These are phyloP conservation scores for Candida khao-thaluensis DNA, from an alignment of 805 yeast genomes.

Conservation along the genomic window DNA sequence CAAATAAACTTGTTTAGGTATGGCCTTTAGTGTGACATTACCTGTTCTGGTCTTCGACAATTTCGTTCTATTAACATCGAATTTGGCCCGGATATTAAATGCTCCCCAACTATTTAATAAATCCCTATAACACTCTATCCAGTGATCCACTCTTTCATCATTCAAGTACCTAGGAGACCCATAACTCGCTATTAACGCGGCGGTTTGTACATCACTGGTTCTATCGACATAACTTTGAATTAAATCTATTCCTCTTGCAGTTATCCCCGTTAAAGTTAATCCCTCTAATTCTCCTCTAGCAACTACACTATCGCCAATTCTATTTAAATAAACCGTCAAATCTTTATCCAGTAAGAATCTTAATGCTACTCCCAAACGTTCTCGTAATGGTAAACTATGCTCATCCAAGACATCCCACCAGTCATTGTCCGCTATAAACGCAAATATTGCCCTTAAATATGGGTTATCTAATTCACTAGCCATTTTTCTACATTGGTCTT, in stretches of 20 bases:
- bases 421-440: slow-evolving; percentile 88
- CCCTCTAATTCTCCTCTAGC: slow-evolving; percentile 88
- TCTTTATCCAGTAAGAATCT: slow-evolving; percentile 81
- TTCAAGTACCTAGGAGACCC: slow-evolving; percentile 82
- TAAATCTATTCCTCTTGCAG: slow-evolving; percentile 77
- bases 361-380: slow-evolving; percentile 86
- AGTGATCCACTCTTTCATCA: slow-evolving; percentile 69
- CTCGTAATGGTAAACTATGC: slow-evolving; percentile 81
- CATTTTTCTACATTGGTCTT: slow-evolving; percentile 85
- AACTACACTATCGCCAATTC: slow-evolving; percentile 70
- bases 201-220: slow-evolving; percentile 90
- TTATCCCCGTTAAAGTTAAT: slow-evolving; percentile 84
- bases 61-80: slow-evolving; percentile 75
- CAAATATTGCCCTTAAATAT: slow-evolving; percentile 86
- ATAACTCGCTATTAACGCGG: slow-evolving; percentile 73
- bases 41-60: slow-evolving; percentile 57
- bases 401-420: slow-evolving; percentile 97
- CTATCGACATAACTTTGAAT: slow-evolving; percentile 85
- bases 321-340: slow-evolving; percentile 64
- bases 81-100: slow-evolving; percentile 75
- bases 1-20: slow-evolving; percentile 73
- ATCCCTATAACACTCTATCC: slow-evolving; percentile 71
- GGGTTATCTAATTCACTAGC: slow-evolving; percentile 90
- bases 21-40: slow-evolving; percentile 43
- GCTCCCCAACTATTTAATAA: slow-evolving; percentile 78